Evolutionary conservation across 148 eudicot species (phyloP).

Genomic region (Nepenthes mirabilis): DNA sequence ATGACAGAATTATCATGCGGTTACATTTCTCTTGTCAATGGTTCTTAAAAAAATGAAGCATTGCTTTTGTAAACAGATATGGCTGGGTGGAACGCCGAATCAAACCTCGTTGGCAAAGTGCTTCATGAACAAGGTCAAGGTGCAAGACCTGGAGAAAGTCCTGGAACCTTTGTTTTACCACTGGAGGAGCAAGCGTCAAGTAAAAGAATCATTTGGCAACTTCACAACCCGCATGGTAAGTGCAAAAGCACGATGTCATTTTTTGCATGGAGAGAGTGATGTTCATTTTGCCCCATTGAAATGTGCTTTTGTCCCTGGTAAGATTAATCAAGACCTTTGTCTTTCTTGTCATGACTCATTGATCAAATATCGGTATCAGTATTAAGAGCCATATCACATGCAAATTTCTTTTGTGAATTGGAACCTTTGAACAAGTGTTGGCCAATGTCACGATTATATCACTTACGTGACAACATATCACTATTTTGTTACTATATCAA

Average conservation of each 20-base stretch:
- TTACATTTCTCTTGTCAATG: neutral
- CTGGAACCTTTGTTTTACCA: slow-evolving; percentile 81
- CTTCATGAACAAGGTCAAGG: slow-evolving; percentile 83
- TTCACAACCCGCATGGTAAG: slow-evolving; percentile 80
- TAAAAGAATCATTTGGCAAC: slow-evolving; percentile 79
- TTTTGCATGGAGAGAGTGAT: neutral
- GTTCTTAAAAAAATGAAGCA: neutral
- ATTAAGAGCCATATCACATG: too few relatives aligned
- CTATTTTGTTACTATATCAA: too few relatives aligned
- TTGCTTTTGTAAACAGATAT: slow-evolving; percentile 36
- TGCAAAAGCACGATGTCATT: neutral
- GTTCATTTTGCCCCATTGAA: neutral
- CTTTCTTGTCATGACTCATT: neutral
- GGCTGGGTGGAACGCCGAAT: slow-evolving; percentile 97
- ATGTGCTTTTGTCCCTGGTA: neutral
- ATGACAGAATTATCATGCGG: too few relatives aligned
- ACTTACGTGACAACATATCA: too few relatives aligned
- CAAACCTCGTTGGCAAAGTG: slow-evolving; percentile 55
- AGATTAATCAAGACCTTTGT: too few relatives aligned
- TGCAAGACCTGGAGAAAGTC: slow-evolving; percentile 91
- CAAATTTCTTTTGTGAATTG: too few relatives aligned
- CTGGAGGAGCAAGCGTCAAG: slow-evolving; percentile 51
- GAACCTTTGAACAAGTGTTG: neutral
- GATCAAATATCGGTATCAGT: too few relatives aligned
- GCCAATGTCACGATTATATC: too few relatives aligned